Evolutionary conservation across 2,329 filamentous ascomycete species (phyloP).

Genomic region (Akanthomyces uredinophilus): DNA sequence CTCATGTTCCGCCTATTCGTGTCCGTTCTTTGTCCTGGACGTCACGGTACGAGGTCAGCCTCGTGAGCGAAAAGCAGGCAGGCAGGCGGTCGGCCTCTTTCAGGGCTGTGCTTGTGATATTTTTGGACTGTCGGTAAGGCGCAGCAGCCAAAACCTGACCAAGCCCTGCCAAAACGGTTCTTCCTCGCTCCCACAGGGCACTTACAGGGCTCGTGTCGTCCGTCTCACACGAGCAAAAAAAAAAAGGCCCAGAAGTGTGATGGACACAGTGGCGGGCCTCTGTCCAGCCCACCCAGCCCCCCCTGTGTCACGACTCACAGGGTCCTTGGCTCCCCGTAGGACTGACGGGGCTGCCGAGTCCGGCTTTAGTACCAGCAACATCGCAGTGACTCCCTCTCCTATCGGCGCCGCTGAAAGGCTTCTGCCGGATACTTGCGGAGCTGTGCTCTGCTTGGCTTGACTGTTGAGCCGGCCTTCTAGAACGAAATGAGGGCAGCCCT

Average conservation of each 20-base stretch:
- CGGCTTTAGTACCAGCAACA: no score
- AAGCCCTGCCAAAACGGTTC: no score
- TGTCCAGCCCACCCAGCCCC: neutral
- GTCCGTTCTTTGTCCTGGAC: neutral
- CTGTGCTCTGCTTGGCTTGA: neutral
- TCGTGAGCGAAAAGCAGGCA: neutral
- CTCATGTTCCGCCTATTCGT: neutral
- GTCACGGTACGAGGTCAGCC: neutral
- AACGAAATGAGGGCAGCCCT: neutral
- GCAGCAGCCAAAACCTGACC: neutral
- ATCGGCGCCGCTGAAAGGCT: neutral
- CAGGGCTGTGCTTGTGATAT: constrained; percentile 7
- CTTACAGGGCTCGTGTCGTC: neutral
- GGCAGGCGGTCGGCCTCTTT: neutral
- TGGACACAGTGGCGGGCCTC: neutral
- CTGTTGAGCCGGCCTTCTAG: neutral
- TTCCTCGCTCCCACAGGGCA: no score
- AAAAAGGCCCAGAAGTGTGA: neutral
- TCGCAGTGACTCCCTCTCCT: neutral
- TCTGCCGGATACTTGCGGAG: constrained; percentile 12
- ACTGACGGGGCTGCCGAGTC: neutral
- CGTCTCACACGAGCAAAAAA: neutral
- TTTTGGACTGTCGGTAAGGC: neutral
- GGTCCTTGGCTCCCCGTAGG: neutral
- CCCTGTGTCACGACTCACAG: neutral